Evolutionary conservation across 352 stramenopile species (phyloP).

Genomic region (Pythium dissimile): DNA sequence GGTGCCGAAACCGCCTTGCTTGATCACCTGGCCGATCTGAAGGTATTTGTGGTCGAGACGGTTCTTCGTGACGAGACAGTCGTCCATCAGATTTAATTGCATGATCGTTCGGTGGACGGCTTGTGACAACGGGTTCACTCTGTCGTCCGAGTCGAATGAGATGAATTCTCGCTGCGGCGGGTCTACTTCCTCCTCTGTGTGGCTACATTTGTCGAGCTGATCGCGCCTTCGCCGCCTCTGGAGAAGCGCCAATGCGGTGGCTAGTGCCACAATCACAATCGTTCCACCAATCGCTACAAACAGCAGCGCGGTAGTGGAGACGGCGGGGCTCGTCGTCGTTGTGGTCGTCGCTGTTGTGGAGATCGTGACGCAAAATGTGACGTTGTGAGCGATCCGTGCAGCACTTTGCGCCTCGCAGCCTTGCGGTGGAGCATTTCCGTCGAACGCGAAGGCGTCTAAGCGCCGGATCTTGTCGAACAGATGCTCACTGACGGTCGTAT

Average conservation of each 20-base stretch:
- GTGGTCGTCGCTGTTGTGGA: background rate
- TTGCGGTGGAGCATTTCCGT: background rate
- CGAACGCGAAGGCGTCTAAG: background rate
- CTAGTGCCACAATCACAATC: background rate
- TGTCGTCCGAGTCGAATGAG: conserved; percentile 32
- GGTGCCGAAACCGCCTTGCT: conserved; percentile 53
- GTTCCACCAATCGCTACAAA: background rate
- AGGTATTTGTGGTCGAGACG: conserved; percentile 58
- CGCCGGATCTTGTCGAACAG: background rate
- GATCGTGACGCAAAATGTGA: background rate
- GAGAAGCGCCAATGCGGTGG: background rate
- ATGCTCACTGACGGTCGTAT: background rate
- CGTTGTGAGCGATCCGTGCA: background rate
- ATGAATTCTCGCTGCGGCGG: conserved; percentile 27
- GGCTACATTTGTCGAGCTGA: background rate
- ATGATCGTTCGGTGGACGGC: conserved; percentile 47
- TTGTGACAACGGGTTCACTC: conserved; percentile 51
- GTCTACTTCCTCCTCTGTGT: background rate
- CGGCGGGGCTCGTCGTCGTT: background rate
- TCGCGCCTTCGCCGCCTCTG: background rate
- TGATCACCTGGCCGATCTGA: conserved; percentile 47
- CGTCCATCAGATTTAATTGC: conserved; percentile 45
- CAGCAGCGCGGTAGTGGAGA: background rate
- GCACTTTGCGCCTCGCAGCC: background rate
- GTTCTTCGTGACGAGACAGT: conserved; percentile 47